A percentile compares a stretch with the other conserved stretches of the same genome.
Conservation (phyloP, 179 eudicot species). For the Beta macrorhiza region DNA sequence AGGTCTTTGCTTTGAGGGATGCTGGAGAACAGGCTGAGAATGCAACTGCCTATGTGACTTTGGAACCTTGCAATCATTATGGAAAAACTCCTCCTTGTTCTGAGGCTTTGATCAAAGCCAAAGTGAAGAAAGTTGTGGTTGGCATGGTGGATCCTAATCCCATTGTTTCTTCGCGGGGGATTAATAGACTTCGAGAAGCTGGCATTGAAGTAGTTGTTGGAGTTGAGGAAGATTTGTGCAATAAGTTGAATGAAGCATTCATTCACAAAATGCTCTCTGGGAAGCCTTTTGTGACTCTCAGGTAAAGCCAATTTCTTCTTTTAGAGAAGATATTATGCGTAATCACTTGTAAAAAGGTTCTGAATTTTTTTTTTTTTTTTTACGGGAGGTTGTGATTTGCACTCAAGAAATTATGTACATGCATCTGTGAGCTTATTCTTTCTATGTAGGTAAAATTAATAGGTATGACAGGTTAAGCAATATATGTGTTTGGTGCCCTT, state of each 20-base stretch:
- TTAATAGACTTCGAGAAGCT: constrained; percentile 60
- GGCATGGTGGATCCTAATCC: constrained; percentile 99
- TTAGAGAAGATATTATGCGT: neutral
- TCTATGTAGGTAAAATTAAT: neutral
- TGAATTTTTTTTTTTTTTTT: too few species aligned
- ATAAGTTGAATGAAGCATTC: constrained; percentile 73
- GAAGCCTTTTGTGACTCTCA: constrained; percentile 73
- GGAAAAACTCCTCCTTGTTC: constrained; percentile 97
- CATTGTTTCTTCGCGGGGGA: constrained; percentile 77
- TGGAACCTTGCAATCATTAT: constrained; percentile 95
- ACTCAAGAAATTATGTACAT: neutral
- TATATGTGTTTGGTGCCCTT: neutral
- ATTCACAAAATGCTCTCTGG: constrained; percentile 76
- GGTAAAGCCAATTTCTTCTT: constrained; percentile 41
- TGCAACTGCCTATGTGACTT: constrained; percentile 90
- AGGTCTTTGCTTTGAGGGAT: constrained; percentile 93
- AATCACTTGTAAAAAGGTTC: too few species aligned
- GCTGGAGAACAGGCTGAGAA: constrained; percentile 91
- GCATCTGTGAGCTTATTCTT: neutral
- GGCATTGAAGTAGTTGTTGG: constrained; percentile 82
- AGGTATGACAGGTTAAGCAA: neutral
- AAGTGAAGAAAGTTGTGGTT: constrained; percentile 79
- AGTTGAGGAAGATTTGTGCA: constrained; percentile 86
- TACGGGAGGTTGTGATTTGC: neutral
- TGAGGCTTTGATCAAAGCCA: constrained; percentile 83